Evolutionary conservation across 2,329 filamentous ascomycete species (phyloP).

Genomic region (Hymenoscyphus infarciens): DNA sequence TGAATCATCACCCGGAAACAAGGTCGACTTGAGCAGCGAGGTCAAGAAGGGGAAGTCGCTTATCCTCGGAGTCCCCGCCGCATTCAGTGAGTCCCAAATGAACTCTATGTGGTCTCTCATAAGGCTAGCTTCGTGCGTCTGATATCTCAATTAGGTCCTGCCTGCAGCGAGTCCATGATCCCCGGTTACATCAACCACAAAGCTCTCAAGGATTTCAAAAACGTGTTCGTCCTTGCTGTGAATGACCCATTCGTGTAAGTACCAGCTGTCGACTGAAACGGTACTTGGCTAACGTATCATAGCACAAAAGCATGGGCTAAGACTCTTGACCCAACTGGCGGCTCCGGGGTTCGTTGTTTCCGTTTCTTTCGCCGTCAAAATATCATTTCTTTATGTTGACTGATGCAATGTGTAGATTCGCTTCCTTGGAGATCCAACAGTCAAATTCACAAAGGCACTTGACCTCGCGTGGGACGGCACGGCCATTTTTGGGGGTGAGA

Average conservation of each 20-base stretch:
- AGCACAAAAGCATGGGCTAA: conserved; percentile 18
- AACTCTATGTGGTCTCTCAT: neutral
- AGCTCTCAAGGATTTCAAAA: conserved; percentile 72
- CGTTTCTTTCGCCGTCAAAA: neutral
- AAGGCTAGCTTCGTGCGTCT: neutral
- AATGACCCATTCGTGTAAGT: conserved; percentile 93
- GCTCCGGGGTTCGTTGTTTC: conserved; percentile 52
- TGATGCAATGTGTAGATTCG: conserved; percentile 58
- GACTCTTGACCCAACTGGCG: conserved; percentile 14
- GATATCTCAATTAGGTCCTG: conserved; percentile 42
- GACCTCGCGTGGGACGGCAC: conserved; percentile 78
- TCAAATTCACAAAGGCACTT: conserved; percentile 76
- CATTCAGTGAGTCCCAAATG: conserved; percentile 55
- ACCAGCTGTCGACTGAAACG: neutral
- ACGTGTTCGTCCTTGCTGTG: conserved; percentile 85
- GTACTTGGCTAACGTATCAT: neutral
- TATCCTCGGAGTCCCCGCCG: conserved; percentile 80
- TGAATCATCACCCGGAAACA: conserved; percentile 82
- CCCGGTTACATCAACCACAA: conserved; percentile 82
- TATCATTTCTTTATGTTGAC: neutral
- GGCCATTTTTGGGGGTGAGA: conserved; percentile 74
- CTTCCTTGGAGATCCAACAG: conserved; percentile 79
- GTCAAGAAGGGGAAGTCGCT: conserved; percentile 68
- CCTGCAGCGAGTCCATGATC: conserved; percentile 68
- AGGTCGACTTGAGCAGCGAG: conserved; percentile 76